Evolutionary conservation across 805 yeast genomes (phyloP), one percentile per base, ranked within the genome.

Genomic region (Zygotorulaspora danielsina): DNA sequence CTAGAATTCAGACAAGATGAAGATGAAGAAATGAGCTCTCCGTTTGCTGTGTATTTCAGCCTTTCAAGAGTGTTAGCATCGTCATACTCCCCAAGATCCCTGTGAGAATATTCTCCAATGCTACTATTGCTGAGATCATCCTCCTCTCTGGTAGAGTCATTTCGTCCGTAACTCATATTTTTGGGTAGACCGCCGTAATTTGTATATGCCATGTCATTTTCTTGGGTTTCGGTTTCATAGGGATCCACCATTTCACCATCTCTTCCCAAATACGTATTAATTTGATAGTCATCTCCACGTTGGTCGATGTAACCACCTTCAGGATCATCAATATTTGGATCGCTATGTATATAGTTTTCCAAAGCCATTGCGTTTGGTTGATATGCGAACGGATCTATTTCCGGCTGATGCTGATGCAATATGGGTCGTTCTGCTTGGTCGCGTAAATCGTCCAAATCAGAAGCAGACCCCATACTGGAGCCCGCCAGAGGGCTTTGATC

Each of bases 181-280:
- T 28, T 26, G 16, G 29, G 38, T 12, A 32, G 24, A 18, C 17
- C 39, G 4, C 35, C 41, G 8, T 33, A 22, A 22, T 10, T n/a
- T 10, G 12, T 22, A 10, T 17, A n/a, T 11, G 27, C 34, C 33
- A 22, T 32, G 10, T 34, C 33, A 9, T 28, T 34, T 25, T 32
- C 45, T 27, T 27, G 18, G 15, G 31, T 18, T 19, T 34, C 19
- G 20, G 39, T 18, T 19, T 26, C 45, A 38, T 61, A 63, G 7
- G 67, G 67, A 43, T 63, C 61, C 3, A 58, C 58, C 63, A 63
- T 60, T 20, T 59, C 61, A 27, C 64, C 66, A 31, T 61, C 48
- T 32, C 51, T 57, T 31, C 55, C 61, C 19, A 61, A 30, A 40
- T 55, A 62, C 6, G 67, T 56, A 35, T 57, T 57, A 27, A 63